Evolutionary conservation across 805 yeast species (phyloP).

Genomic region (Yarrowia phangngaensis): DNA sequence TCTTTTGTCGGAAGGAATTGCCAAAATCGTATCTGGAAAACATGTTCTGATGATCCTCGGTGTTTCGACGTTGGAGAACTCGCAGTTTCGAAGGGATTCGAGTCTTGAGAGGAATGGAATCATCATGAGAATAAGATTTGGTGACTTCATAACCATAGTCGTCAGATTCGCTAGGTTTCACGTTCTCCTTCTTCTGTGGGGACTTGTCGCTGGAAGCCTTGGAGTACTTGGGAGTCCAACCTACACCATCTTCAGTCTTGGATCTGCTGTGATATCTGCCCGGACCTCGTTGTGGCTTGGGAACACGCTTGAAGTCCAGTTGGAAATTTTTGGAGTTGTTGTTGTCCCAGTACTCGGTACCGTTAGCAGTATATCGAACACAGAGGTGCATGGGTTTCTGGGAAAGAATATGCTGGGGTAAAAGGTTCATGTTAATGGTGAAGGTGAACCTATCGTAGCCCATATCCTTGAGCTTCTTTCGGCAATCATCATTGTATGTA

Average conservation of each 20-base stretch:
- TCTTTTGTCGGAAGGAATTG: constrained; percentile 21
- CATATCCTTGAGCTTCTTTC: constrained; percentile 33
- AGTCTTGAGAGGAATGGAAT: constrained; percentile 18
- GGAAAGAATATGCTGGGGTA: constrained; percentile 37
- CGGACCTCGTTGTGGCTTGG: constrained; percentile 27
- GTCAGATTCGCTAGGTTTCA: constrained; percentile 29
- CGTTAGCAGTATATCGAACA: constrained; percentile 50
- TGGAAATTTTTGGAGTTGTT: constrained; percentile 58
- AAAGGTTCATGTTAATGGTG: constrained; percentile 45
- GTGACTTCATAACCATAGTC: constrained; percentile 9
- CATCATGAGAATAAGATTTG: constrained; percentile 17
- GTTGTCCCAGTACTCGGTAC: constrained; percentile 73
- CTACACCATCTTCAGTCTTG: constrained; percentile 24
- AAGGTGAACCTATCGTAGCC: constrained; percentile 65
- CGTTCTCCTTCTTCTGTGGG: constrained; percentile 30
- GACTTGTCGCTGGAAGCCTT: neutral
- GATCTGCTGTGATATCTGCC: constrained; percentile 24
- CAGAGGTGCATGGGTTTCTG: constrained; percentile 49
- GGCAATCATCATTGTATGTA: constrained; percentile 51
- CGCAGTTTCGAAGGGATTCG: constrained; percentile 6
- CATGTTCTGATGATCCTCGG: constrained; percentile 14
- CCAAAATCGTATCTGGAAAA: constrained; percentile 23
- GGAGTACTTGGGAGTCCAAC: constrained; percentile 17
- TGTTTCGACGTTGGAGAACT: constrained; percentile 22
- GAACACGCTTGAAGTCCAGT: constrained; percentile 43